Conservation (phyloP, 2,329 filamentous ascomycete species). For the Pestalotiopsis sp. region DNA sequence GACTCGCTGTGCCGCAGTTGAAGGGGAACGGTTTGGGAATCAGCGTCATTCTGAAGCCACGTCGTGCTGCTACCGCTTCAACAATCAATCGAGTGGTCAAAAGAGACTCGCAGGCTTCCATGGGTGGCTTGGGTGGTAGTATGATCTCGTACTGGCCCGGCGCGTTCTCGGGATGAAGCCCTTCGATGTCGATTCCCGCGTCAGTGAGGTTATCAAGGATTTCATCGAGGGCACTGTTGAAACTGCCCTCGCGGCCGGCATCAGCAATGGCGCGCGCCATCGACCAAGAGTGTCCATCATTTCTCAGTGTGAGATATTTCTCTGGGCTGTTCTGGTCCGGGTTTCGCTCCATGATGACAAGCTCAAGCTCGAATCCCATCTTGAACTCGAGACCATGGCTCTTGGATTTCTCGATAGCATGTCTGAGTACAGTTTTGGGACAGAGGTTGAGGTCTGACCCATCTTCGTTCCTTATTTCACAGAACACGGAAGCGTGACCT, state of each 20-base stretch:
- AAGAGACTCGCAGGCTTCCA: constrained; percentile 72
- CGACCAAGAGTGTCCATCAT: constrained; percentile 72
- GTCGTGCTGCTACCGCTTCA: constrained; percentile 61
- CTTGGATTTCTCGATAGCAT: constrained; percentile 53
- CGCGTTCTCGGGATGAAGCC: constrained; percentile 75
- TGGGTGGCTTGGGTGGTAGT: constrained; percentile 62
- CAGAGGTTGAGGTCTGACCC: constrained; percentile 58
- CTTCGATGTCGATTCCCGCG: constrained; percentile 68
- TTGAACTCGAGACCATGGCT: constrained; percentile 60
- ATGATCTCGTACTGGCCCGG: constrained; percentile 79
- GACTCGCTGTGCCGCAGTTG: constrained; percentile 66
- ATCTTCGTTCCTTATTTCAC: constrained; percentile 63
- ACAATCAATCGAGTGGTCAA: constrained; percentile 74
- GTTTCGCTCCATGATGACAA: constrained; percentile 66
- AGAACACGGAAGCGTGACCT: constrained; percentile 67
- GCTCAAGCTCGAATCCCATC: constrained; percentile 82
- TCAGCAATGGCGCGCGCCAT: constrained; percentile 66
- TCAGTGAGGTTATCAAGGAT: constrained; percentile 63
- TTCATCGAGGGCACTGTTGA: constrained; percentile 64
- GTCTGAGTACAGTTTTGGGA: constrained; percentile 65
- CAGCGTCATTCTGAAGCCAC: constrained; percentile 69
- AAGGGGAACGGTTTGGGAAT: constrained; percentile 69
- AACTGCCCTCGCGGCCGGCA: constrained; percentile 40
- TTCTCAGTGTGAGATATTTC: constrained; percentile 48
- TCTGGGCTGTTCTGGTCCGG: constrained; percentile 29